phyloP scores from a whole-genome alignment of 2,329 filamentous ascomycete genomes.

The Fusarium hainanense region DNA sequence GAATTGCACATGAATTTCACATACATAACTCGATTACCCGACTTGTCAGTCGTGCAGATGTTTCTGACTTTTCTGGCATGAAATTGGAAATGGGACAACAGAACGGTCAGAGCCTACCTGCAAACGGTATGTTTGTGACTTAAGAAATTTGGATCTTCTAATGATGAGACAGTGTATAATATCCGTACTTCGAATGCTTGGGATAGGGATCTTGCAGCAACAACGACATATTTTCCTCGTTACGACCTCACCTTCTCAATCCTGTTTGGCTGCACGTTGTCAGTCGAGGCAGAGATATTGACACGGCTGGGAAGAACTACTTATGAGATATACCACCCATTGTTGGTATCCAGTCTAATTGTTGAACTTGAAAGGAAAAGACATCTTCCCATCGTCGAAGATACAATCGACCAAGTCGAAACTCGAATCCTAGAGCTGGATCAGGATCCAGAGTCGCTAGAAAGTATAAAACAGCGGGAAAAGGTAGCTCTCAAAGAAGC shows the following conservation, averaged over 20 bases:
- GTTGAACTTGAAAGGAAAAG: constrained; percentile 11
- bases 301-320: background rate
- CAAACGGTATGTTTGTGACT: background rate
- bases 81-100: constrained; percentile 5
- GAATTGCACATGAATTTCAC: background rate
- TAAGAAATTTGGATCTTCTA: too few species aligned
- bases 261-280: constrained; percentile 12
- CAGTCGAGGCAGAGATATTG: constrained; percentile 4
- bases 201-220: constrained; percentile 2
- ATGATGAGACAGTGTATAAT: constrained; percentile 15
- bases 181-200: constrained; percentile 14
- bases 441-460: background rate
- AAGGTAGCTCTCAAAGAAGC: background rate
- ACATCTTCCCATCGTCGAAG: background rate
- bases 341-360: constrained; percentile 5
- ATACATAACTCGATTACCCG: background rate
- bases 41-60: constrained; percentile 2
- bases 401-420: background rate
- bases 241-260: constrained; percentile 3
- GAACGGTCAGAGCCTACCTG: background rate
- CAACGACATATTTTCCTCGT: constrained; percentile 11
- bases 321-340: background rate
- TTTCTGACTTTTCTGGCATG: background rate
- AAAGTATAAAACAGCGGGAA: background rate
- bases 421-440: background rate